These are phyloP conservation scores for Mycena citricolor DNA, from an alignment of 1,284 basidiomycete genomes.

Conservation along the genomic window DNA sequence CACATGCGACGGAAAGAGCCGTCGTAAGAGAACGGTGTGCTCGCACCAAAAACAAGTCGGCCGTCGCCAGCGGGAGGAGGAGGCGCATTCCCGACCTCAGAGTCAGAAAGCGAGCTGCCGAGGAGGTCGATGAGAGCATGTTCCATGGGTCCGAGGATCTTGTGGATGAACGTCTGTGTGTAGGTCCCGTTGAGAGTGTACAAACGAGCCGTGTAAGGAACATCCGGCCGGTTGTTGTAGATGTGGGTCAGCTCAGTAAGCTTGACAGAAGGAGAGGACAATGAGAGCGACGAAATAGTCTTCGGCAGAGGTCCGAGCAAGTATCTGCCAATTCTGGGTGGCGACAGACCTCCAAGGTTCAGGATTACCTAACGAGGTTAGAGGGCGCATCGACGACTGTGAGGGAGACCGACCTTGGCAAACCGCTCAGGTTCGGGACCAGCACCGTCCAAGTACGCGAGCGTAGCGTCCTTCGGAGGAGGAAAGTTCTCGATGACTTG, in stretches of 20 bases:
- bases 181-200: conserved; percentile 26
- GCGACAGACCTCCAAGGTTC: conserved; percentile 45
- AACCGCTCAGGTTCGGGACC: conserved; percentile 10
- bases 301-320: conserved; percentile 56
- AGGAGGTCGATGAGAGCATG: conserved; percentile 19
- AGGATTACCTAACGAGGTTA: conserved; percentile 33
- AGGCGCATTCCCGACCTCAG: conserved; percentile 47
- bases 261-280: conserved; percentile 1
- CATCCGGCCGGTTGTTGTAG: conserved; percentile 35
- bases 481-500: conserved; percentile 49
- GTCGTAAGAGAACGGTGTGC: conserved; percentile 58
- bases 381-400: not conserved
- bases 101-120: conserved; percentile 7
- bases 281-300: conserved; percentile 42
- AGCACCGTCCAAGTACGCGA: conserved; percentile 42
- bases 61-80: conserved; percentile 41
- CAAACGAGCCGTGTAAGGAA: conserved; percentile 34
- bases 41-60: conserved; percentile 44
- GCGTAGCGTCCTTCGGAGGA: conserved; percentile 49
- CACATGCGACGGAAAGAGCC: conserved; percentile 57
- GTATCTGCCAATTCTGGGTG: conserved; percentile 51
- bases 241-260: conserved; percentile 31
- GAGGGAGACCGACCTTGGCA: conserved; percentile 19
- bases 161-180: conserved; percentile 16
- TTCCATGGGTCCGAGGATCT: conserved; percentile 27